A percentile compares a stretch with the other conserved stretches of the same genome.
These are phyloP conservation scores for Takakia lepidozioides DNA, from an alignment of 225 moss, liverwort and hornwort genomes.

Conservation along the genomic window DNA sequence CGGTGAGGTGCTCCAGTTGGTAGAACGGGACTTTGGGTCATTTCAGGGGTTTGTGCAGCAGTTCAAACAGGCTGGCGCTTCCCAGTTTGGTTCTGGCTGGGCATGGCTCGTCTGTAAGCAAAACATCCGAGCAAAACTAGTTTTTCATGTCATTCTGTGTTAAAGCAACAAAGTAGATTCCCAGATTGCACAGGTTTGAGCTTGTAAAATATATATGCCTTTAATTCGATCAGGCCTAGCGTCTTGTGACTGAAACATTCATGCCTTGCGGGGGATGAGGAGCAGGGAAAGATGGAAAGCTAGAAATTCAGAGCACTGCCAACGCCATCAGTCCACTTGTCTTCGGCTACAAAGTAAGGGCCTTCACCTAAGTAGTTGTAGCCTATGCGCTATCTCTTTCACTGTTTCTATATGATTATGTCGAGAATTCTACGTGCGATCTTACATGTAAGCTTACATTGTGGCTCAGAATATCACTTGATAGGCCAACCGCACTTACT, in stretches of 20 bases:
- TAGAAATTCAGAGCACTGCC: slow-evolving; percentile 54
- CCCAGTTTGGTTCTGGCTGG: slow-evolving; percentile 85
- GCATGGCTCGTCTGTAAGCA: slow-evolving; percentile 63
- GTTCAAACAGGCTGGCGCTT: slow-evolving; percentile 63
- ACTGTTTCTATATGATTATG: neutral
- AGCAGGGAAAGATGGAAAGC: slow-evolving; percentile 45
- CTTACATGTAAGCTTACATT: neutral
- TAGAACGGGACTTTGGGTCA: slow-evolving; percentile 64
- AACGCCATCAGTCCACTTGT: slow-evolving; percentile 84
- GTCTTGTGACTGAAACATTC: too few species aligned
- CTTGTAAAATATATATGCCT: too few species aligned
- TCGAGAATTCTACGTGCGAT: neutral
- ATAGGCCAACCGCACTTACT: neutral
- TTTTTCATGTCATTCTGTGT: too few species aligned
- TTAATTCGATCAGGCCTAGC: too few species aligned
- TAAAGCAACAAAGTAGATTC: too few species aligned
- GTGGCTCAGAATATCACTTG: neutral
- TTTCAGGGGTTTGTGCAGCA: slow-evolving; percentile 52
- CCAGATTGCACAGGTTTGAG: too few species aligned
- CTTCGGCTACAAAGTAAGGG: slow-evolving; percentile 57
- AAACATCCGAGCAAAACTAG: neutral
- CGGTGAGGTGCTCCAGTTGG: slow-evolving; percentile 38
- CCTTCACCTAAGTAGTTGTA: neutral
- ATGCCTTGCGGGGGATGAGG: too few species aligned
- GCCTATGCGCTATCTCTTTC: too few species aligned